These are phyloP conservation scores for Pyrenochaeta sp. DNA, from an alignment of 2,329 filamentous ascomycete species.

Conservation along the genomic window DNA sequence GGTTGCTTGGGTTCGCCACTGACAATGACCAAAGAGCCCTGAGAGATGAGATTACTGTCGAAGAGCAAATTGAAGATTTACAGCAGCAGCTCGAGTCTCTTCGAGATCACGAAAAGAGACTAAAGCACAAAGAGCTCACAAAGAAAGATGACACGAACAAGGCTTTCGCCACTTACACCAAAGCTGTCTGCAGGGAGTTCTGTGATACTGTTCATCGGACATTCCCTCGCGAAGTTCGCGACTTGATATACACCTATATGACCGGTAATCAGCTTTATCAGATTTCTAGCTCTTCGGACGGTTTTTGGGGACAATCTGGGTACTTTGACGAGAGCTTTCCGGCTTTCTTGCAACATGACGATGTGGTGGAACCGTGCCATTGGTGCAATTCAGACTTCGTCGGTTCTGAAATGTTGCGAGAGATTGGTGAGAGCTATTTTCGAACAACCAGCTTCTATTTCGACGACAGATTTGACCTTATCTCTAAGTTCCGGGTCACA, in stretches of 20 bases:
- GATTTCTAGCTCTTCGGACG: not conserved
- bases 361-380: not conserved
- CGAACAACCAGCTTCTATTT: not conserved
- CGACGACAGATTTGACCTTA: not conserved
- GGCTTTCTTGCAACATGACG: too few relatives aligned
- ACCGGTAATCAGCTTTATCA: not conserved
- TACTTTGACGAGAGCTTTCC: not conserved
- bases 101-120: too few relatives aligned
- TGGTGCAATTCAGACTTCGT: not conserved
- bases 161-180: not conserved
- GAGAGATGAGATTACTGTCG: too few relatives aligned
- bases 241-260: slow-evolving; percentile 16
- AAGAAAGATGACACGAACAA: too few relatives aligned
- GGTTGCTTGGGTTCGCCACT: too few relatives aligned
- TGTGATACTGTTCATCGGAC: not conserved
- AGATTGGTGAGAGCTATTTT: slow-evolving; percentile 1
- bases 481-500: not conserved
- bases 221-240: slow-evolving; percentile 3
- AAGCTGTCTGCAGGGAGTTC: not conserved
- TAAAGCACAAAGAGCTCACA: too few relatives aligned
- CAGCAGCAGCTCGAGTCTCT: too few relatives aligned
- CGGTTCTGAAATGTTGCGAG: not conserved
- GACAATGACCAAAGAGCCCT: too few relatives aligned
- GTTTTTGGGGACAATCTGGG: not conserved
- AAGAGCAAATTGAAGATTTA: too few relatives aligned